Conservation (phyloP, 2,329 filamentous ascomycete genomes). For the Anthostomella pinea region DNA sequence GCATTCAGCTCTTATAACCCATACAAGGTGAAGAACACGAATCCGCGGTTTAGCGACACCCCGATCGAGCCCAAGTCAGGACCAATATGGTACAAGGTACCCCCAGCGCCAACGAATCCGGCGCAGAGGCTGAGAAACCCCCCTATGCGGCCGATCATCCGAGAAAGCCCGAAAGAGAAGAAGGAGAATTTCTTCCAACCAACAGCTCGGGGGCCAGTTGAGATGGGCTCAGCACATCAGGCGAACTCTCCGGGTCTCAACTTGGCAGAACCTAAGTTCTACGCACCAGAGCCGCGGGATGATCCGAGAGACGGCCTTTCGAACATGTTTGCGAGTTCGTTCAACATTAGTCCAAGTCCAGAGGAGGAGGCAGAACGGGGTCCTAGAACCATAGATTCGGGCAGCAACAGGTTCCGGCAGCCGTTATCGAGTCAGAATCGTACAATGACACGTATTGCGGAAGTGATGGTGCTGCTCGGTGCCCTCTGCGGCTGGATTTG, state of each 20-base stretch:
- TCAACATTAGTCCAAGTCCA: conserved; percentile 31
- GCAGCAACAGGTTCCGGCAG: conserved; percentile 2
- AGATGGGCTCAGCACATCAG: conserved; percentile 18
- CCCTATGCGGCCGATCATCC: conserved; percentile 52
- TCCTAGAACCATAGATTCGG: conserved; percentile 1
- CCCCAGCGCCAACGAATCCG: conserved; percentile 65
- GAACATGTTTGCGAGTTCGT: conserved; percentile 32
- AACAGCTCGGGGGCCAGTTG: conserved; percentile 19
- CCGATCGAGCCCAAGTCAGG: conserved; percentile 42
- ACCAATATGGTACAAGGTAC: conserved; percentile 69
- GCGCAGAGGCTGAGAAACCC: conserved; percentile 62
- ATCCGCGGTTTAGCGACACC: conserved; percentile 45
- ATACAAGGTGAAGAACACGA: conserved; percentile 37
- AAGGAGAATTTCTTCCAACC: conserved; percentile 50
- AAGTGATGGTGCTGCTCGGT: conserved; percentile 25
- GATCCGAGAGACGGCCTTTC: conserved; percentile 32
- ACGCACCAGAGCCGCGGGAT: conserved; percentile 28
- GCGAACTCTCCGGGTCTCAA: conserved; percentile 18
- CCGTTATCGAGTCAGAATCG: conserved; percentile 15
- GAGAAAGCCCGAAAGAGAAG: conserved; percentile 42
- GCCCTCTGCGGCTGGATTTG: conserved; percentile 28
- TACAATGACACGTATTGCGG: conserved; percentile 20
- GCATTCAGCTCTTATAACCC: conserved; percentile 49
- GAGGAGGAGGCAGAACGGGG: conserved; percentile 20
- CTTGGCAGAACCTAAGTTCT: conserved; percentile 28